Percentiles rank a stretch among this genome's conserved stretches.
phyloP scores from a whole-genome alignment of 2,329 filamentous ascomycete species.

The Westerdykella sp. region DNA sequence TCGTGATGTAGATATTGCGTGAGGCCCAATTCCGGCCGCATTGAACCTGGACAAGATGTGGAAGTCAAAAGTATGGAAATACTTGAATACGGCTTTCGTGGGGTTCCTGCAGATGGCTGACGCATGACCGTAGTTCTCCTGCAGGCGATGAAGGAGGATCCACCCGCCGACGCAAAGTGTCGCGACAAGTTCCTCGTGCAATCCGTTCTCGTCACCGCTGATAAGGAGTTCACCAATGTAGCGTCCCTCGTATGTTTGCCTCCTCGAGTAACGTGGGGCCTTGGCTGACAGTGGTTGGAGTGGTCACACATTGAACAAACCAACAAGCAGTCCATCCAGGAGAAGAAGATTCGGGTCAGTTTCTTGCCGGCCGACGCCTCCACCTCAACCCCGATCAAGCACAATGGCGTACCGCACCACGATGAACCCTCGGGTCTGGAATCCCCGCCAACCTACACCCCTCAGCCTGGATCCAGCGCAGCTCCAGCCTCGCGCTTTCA shows the following conservation, averaged over 20 bases:
- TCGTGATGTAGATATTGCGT: slow-evolving; percentile 75
- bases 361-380: slow-evolving; percentile 64
- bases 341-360: slow-evolving; percentile 91
- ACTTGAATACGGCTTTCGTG: slow-evolving; percentile 7
- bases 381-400: slow-evolving; percentile 25
- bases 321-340: slow-evolving; percentile 71
- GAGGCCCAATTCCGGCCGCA: slow-evolving; percentile 90
- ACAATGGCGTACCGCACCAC: slow-evolving; percentile 28
- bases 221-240: slow-evolving; percentile 78
- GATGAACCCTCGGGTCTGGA: slow-evolving; percentile 33
- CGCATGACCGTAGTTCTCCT: slow-evolving; percentile 63
- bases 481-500: slow-evolving; percentile 36
- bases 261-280: slow-evolving; percentile 1
- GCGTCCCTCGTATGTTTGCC: slow-evolving; percentile 63
- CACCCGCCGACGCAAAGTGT: slow-evolving; percentile 78
- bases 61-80: slow-evolving; percentile 74
- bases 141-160: slow-evolving; percentile 96
- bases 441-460: slow-evolving; percentile 46
- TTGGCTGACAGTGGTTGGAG: slow-evolving; percentile 41
- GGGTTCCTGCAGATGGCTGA: slow-evolving; percentile 18
- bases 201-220: slow-evolving; percentile 73
- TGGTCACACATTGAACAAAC: slow-evolving; percentile 69
- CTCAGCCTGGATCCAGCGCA: slow-evolving; percentile 33
- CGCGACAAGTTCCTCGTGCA: slow-evolving; percentile 98
- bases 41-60: slow-evolving; percentile 82